Percentiles rank a stretch among this genome's conserved stretches.
These are phyloP conservation scores for Trichoderma asperellum DNA, from an alignment of 2,329 filamentous ascomycete genomes.

Conservation along the genomic window DNA sequence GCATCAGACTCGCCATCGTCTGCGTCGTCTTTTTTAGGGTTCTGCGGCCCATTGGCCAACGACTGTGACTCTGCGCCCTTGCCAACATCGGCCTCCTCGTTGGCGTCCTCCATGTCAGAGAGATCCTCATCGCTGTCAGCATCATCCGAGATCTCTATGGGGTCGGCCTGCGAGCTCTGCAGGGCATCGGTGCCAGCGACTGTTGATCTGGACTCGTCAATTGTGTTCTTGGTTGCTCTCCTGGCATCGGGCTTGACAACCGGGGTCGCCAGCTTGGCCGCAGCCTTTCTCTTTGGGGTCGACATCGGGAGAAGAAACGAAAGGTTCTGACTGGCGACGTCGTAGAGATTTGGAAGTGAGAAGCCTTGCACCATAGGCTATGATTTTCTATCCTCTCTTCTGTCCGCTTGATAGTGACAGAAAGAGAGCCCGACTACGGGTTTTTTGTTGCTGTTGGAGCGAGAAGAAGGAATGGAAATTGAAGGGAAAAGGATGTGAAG, in stretches of 20 bases:
- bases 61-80: slow-evolving; percentile 28
- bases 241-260: slow-evolving; percentile 59
- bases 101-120: slow-evolving; percentile 50
- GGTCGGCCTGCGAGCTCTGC: slow-evolving; percentile 45
- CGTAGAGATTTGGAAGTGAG: neutral
- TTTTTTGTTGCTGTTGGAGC: neutral
- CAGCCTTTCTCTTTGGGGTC: slow-evolving; percentile 64
- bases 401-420: neutral
- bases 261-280: slow-evolving; percentile 60
- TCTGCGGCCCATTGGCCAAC: slow-evolving; percentile 37
- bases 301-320: slow-evolving; percentile 50
- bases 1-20: slow-evolving; percentile 48
- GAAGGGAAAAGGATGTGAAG: neutral
- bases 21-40: slow-evolving; percentile 34
- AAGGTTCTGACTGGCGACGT: slow-evolving; percentile 1
- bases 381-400: neutral
- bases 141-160: slow-evolving; percentile 64
- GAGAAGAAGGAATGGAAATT: neutral
- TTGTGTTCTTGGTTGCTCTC: slow-evolving; percentile 51
- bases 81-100: slow-evolving; percentile 30
- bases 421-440: neutral
- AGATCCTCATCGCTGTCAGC: slow-evolving; percentile 52
- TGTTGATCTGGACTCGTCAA: slow-evolving; percentile 63
- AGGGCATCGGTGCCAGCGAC: slow-evolving; percentile 52
- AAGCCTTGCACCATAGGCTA: neutral